Percentiles rank a stretch among this genome's conserved stretches.
These are phyloP conservation scores for Flueggea neowawraea DNA, from an alignment of 441 rosid species.

Conservation along the genomic window DNA sequence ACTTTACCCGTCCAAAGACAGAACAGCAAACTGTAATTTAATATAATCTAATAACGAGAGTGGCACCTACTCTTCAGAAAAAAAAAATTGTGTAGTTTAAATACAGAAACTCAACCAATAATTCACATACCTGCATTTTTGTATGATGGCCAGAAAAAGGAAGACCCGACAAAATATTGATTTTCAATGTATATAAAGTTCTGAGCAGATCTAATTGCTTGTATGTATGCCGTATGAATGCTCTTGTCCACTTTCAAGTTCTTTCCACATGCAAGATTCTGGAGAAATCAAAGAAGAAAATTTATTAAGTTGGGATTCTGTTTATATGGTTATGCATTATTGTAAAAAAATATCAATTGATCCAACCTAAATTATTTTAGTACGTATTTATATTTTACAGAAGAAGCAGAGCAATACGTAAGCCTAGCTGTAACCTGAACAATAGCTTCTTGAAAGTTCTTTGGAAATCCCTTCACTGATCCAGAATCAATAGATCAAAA, in stretches of 20 bases:
- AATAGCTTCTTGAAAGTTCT: conserved; percentile 44
- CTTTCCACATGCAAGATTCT: conserved; percentile 70
- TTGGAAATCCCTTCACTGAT: conserved; percentile 64
- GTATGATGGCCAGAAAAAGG: conserved; percentile 68
- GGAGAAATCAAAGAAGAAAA: conserved; percentile 9
- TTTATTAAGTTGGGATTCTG: conserved; percentile 1
- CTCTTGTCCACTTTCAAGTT: conserved; percentile 71
- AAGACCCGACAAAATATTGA: conserved; percentile 71
- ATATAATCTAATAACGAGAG: too few species aligned
- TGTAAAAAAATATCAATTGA: neutral
- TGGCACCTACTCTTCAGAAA: too few species aligned
- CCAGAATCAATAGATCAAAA: conserved; percentile 81
- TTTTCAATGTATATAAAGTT: conserved; percentile 78
- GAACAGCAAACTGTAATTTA: too few species aligned
- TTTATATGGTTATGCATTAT: neutral
- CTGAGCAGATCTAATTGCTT: conserved; percentile 71
- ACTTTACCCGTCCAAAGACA: too few species aligned
- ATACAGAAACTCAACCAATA: neutral
- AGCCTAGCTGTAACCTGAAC: conserved; percentile 38
- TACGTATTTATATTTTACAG: neutral
- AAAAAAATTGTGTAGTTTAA: neutral
- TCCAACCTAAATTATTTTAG: neutral
- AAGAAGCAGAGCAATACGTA: neutral
- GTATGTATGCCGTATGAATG: conserved; percentile 66
- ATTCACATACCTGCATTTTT: conserved; percentile 58